Evolutionary conservation across 805 yeast species (phyloP).

Genomic region (Blastobotrys peoriensis): DNA sequence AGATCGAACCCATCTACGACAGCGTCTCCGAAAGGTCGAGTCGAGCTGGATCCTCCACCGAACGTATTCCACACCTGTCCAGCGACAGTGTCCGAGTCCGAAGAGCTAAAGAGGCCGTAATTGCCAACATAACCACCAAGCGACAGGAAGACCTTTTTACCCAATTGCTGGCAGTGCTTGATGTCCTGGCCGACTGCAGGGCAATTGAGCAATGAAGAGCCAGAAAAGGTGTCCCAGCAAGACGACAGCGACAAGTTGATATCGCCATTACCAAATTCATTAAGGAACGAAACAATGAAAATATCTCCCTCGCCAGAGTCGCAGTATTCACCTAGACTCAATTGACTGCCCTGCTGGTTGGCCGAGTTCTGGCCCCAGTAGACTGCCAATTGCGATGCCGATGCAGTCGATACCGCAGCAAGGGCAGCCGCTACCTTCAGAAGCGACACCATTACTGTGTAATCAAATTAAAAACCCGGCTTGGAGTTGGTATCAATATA

Average conservation of each 20-base stretch:
- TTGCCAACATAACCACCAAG: conserved; percentile 49
- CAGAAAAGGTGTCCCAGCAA: conserved; percentile 28
- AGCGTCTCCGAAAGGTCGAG: conserved; percentile 46
- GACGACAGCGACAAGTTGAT: conserved; percentile 41
- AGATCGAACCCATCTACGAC: conserved; percentile 65
- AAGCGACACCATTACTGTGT: no score
- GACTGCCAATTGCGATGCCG: conserved; percentile 36
- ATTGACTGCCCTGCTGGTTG: conserved; percentile 39
- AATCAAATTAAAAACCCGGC: no score
- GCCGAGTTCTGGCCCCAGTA: conserved; percentile 78
- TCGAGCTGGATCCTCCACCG: conserved; percentile 36
- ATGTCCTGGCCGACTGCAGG: conserved; percentile 52
- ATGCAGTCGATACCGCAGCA: no score
- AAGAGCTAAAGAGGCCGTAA: conserved; percentile 44
- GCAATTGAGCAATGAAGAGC: conserved; percentile 41
- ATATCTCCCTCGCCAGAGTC: conserved; percentile 55
- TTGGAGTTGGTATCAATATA: no score
- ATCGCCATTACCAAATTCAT: conserved; percentile 35
- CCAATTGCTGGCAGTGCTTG: conserved; percentile 60
- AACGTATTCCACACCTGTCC: conserved; percentile 41
- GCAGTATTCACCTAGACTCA: conserved; percentile 52
- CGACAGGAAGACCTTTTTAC: conserved; percentile 68
- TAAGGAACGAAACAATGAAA: conserved; percentile 58
- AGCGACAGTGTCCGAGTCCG: conserved; percentile 43
- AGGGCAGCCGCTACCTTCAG: no score